phyloP scores from a whole-genome alignment of 2,329 filamentous ascomycete genomes.

The Trichoderma sp. region DNA sequence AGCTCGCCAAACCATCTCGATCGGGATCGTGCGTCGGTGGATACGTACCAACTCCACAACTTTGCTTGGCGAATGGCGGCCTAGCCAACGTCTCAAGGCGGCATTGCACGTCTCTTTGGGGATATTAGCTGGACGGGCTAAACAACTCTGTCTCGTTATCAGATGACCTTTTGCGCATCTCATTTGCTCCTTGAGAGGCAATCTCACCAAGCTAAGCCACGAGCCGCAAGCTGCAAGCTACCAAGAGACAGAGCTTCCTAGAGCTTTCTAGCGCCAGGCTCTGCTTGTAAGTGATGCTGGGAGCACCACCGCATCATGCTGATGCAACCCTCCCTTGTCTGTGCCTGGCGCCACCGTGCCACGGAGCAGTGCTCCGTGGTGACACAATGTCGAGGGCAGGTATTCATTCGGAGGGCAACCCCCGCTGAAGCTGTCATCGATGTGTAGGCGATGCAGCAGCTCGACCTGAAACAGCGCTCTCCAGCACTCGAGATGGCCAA shows the following conservation, averaged over 20 bases:
- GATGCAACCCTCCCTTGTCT: slow-evolving; percentile 20
- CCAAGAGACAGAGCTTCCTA: neutral
- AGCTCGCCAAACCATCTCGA: slow-evolving; percentile 7
- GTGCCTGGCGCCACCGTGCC: slow-evolving; percentile 14
- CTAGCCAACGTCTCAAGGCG: slow-evolving; percentile 18
- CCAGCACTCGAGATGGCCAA: neutral
- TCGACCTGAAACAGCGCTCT: neutral
- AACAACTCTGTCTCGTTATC: neutral
- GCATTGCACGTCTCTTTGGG: neutral
- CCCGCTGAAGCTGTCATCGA: slow-evolving; percentile 1
- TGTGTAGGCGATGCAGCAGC: neutral
- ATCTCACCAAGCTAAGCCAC: neutral
- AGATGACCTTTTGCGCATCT: neutral
- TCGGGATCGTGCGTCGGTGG: slow-evolving; percentile 18
- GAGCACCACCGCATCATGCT: slow-evolving; percentile 19
- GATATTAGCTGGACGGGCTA: slow-evolving; percentile 3
- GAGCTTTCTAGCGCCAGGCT: slow-evolving; percentile 13
- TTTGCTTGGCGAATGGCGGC: slow-evolving; percentile 1
- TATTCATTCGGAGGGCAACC: neutral
- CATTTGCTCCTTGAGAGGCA: neutral
- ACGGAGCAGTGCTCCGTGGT: slow-evolving; percentile 1
- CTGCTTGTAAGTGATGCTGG: neutral
- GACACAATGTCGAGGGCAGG: neutral
- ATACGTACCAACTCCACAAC: slow-evolving; percentile 8
- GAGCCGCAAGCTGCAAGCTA: neutral